Evolutionary conservation across 192 early-diverging fungal species (phyloP).

Genomic region (Mortierella antarctica): DNA sequence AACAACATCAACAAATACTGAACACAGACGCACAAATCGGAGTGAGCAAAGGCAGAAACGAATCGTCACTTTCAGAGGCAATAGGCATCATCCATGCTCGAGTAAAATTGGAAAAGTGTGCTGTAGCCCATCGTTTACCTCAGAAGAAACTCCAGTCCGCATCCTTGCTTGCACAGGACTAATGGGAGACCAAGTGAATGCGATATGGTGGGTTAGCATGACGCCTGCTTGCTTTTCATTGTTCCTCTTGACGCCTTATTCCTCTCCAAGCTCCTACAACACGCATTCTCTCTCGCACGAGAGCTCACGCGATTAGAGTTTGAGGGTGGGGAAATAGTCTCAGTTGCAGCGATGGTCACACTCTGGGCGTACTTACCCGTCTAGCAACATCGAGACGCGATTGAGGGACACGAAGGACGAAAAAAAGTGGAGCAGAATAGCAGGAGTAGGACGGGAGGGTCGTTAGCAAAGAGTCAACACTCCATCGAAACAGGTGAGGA

Average conservation of each 20-base stretch:
- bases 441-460: background rate
- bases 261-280: background rate
- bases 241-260: background rate
- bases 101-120: background rate
- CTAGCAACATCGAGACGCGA: background rate
- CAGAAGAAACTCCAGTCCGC: slow-evolving; percentile 35
- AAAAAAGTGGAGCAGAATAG: background rate
- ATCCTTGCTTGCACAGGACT: slow-evolving; percentile 48
- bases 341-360: background rate
- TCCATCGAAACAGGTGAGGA: background rate
- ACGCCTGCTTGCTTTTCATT: too few species aligned
- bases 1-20: background rate
- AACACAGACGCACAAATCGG: background rate
- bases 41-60: background rate
- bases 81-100: background rate
- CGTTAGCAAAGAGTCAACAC: background rate
- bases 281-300: background rate
- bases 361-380: slow-evolving; percentile 7
- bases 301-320: background rate
- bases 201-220: too few species aligned
- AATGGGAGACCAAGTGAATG: too few species aligned
- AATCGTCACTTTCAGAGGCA: background rate
- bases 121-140: slow-evolving; percentile 9
- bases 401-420: background rate
- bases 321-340: background rate